Base-by-base conservation (phyloP, 208 protist genomes). In the Lotmaria passim region DNA sequence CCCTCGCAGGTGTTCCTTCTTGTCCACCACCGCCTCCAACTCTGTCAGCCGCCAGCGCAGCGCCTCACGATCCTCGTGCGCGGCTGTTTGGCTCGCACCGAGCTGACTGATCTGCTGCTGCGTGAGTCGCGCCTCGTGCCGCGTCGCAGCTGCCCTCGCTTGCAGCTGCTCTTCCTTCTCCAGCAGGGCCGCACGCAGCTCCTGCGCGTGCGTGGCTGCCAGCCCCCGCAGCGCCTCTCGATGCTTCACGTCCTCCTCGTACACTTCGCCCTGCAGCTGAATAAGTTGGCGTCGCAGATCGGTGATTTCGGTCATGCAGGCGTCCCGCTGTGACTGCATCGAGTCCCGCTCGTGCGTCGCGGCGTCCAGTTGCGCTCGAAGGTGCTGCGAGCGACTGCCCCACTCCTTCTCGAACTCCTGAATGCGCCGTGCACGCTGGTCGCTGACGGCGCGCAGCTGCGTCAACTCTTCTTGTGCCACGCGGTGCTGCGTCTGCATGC, bases 151-250 rank as follows among this genome's bases (percentile, higher is more conserved):
- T 31, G 50, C 71, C 24, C 60, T 43, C 23, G 33, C 34, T 48
- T 83, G 73, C 21, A 86, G 60, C 50, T 74, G 69, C 38, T 79
- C 80, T 23, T 89, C 85, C 43, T 71, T 65, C 43, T 83, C 74
- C 15, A 57, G 51, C 12, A 78, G 39, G n/a, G 60, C 62, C 17
- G 43, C 23, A 15, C 69, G 76, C n/a, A 82, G 57, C 43, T 75
- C 60, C 23, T 62, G 75, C 31, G 50, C 73, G 33, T 57, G 46
- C 31, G 44, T 68, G 2, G 60, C 60, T 12, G 55, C 63, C 52
- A 71, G 61, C 44, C 62, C 53, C 4, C 44, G 61, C 8, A 78
- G 50, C 44, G 56, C 17, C 36, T 57, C 46, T 24, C 72, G 58
- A 51, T 73, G 68, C 10, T 48, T 48, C 10, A 33, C 61, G 31